Evolutionary conservation across 2,329 filamentous ascomycete species (phyloP), one percentile per base, ranked within the genome.

Genomic region (Trichoderma endophyticum): DNA sequence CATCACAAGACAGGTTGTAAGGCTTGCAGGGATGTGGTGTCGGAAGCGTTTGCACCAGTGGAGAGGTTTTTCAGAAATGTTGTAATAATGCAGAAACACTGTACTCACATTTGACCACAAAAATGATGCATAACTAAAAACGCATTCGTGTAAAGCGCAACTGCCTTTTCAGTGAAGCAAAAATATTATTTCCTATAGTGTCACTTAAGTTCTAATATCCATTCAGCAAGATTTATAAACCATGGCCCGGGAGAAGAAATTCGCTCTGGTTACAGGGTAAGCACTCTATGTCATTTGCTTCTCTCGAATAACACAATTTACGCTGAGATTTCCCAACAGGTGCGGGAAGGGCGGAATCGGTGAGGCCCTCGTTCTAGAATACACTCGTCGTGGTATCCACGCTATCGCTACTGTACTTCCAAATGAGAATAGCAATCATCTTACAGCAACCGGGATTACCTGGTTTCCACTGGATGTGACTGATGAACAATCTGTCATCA

Each of bases 361-460:
- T 43, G 75, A 77, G 21, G 74, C 78, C 7, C 65, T 80, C 0
- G 76, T 77, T 3, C 30, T 65, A 3, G 69, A 74, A 28, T 74
- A 80, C 15, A 70, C 73, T 30, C 21, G 73, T 3, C 73, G 70
- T 0, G 80, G 79, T 11, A 78, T 78, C 43, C 77, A 77, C 36
- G 80, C 82, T 57, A 79, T 81, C 63, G 80, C 80, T 7, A 81
- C 81, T 2, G 78, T 78, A 3, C 76, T 80, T 2, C 72, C 76
- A n/a, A 73, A 75, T 2, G 70, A 71, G 18, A 70, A 65, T 26
- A 63, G 61, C 12, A 73, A 75, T 60, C 78, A 80, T 51, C 75
- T 82, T 28, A 59, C 72, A 2, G 70, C 74, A 6, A 73, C 80
- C 14, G 67, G 73, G 3, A 73, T 75, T 2, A 72, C 76, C n/a